phyloP scores from a whole-genome alignment of 2,329 filamentous ascomycete genomes.

The Colletotrichum truncatum region DNA sequence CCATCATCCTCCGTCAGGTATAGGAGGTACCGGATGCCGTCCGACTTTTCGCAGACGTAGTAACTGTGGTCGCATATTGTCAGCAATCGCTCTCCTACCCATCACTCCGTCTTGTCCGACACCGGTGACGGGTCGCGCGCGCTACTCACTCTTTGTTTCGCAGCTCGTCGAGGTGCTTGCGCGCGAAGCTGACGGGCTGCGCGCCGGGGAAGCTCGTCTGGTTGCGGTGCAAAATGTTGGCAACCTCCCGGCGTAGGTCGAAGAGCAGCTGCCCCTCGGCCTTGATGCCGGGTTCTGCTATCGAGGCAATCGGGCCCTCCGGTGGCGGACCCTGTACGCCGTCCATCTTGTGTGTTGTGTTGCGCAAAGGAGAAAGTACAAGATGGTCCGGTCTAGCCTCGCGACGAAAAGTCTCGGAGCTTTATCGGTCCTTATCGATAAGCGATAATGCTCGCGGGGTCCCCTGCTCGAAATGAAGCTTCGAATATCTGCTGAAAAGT shows the following conservation, averaged over 20 bases:
- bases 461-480: neutral
- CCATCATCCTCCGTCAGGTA: slow-evolving; percentile 79
- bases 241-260: slow-evolving; percentile 77
- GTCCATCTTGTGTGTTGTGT: slow-evolving; percentile 29
- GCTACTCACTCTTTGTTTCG: slow-evolving; percentile 75
- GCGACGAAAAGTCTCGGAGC: slow-evolving; percentile 29
- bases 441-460: slow-evolving; percentile 2
- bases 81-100: neutral
- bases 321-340: slow-evolving; percentile 30
- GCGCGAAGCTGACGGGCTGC: slow-evolving; percentile 92
- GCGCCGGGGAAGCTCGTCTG: slow-evolving; percentile 83
- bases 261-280: slow-evolving; percentile 68
- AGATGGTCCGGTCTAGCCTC: slow-evolving; percentile 13
- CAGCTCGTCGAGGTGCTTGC: slow-evolving; percentile 84
- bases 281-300: slow-evolving; percentile 72
- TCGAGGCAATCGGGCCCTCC: slow-evolving; percentile 54
- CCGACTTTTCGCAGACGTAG: slow-evolving; percentile 98
- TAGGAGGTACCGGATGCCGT: slow-evolving; percentile 94
- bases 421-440: slow-evolving; percentile 30
- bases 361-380: slow-evolving; percentile 25
- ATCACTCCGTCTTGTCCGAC: neutral
- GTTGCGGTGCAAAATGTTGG: slow-evolving; percentile 75
- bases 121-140: neutral
- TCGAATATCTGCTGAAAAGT: neutral
- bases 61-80: slow-evolving; percentile 64